These are phyloP conservation scores for Fomitopsis pinicola DNA, from an alignment of 1,284 basidiomycete species.

Conservation along the genomic window DNA sequence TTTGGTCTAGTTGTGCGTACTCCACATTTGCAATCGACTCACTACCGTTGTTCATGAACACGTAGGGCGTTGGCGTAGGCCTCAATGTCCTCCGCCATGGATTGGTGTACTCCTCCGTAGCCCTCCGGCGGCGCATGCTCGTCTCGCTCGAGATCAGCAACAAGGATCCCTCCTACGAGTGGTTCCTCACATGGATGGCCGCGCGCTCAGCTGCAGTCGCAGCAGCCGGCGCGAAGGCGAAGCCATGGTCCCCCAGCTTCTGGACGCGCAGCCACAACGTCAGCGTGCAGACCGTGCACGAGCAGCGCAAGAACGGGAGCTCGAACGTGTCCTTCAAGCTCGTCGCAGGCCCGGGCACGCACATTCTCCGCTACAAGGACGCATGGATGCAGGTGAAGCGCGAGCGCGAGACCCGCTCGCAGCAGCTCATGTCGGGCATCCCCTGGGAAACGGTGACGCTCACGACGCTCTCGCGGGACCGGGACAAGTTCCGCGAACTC, in stretches of 20 bases:
- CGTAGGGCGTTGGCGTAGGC: slow-evolving; percentile 82
- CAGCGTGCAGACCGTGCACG: slow-evolving; percentile 89
- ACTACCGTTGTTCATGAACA: neutral
- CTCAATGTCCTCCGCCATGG: slow-evolving; percentile 74
- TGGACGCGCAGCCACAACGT: slow-evolving; percentile 86
- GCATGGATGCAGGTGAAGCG: slow-evolving; percentile 96
- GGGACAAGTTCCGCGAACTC: slow-evolving; percentile 76
- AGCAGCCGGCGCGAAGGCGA: slow-evolving; percentile 24
- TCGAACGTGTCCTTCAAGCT: slow-evolving; percentile 86
- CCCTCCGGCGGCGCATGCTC: slow-evolving; percentile 86
- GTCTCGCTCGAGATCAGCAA: slow-evolving; percentile 97
- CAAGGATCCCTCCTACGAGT: slow-evolving; percentile 92
- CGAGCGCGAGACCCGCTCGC: slow-evolving; percentile 90
- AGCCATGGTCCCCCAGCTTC: slow-evolving; percentile 29
- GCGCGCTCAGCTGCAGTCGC: slow-evolving; percentile 38
- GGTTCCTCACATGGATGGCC: slow-evolving; percentile 98
- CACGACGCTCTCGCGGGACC: slow-evolving; percentile 87
- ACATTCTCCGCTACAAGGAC: slow-evolving; percentile 87
- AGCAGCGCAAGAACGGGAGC: slow-evolving; percentile 87
- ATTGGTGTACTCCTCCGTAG: slow-evolving; percentile 63
- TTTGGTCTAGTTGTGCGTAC: slow-evolving; percentile 87
- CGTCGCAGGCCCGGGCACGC: slow-evolving; percentile 93
- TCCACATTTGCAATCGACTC: neutral
- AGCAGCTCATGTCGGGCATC: slow-evolving; percentile 86
- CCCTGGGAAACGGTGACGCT: slow-evolving; percentile 98